Conservation (phyloP, 306 rosid species). For the Cicer cuneatum region DNA sequence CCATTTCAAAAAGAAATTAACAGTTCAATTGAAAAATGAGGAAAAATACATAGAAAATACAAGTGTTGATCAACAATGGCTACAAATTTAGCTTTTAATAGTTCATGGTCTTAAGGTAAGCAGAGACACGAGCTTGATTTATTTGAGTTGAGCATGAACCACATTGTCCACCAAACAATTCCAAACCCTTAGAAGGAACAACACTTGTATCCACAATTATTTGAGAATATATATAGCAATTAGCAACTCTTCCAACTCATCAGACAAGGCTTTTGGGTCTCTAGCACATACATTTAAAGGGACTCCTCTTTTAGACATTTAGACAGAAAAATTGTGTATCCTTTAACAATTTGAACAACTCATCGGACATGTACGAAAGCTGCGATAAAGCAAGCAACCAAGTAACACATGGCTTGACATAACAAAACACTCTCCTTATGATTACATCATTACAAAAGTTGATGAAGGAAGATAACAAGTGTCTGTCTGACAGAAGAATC, state of each 20-base stretch:
- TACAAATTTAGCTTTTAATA: neutral
- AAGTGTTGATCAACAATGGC: neutral
- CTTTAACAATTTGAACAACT: neutral
- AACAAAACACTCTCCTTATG: too few species aligned
- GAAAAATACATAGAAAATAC: neutral
- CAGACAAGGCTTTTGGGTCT: neutral
- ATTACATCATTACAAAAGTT: too few species aligned
- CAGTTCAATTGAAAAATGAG: slow-evolving; percentile 12
- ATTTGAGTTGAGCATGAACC: neutral
- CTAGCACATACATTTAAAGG: neutral
- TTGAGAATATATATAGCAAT: neutral
- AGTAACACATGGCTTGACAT: too few species aligned
- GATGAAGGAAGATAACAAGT: too few species aligned
- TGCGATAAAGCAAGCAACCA: too few species aligned
- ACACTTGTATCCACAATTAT: neutral
- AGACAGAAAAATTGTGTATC: neutral
- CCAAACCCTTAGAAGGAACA: neutral
- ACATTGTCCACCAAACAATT: neutral
- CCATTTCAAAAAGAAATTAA: slow-evolving; percentile 7
- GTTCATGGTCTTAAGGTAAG: neutral
- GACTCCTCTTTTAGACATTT: neutral
- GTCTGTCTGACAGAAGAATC: too few species aligned
- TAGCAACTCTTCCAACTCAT: neutral
- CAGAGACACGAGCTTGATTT: neutral
- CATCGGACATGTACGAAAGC: too few species aligned